Base-by-base conservation (phyloP, 1,139 yeast species). In the Debaryomyces sp. region DNA sequence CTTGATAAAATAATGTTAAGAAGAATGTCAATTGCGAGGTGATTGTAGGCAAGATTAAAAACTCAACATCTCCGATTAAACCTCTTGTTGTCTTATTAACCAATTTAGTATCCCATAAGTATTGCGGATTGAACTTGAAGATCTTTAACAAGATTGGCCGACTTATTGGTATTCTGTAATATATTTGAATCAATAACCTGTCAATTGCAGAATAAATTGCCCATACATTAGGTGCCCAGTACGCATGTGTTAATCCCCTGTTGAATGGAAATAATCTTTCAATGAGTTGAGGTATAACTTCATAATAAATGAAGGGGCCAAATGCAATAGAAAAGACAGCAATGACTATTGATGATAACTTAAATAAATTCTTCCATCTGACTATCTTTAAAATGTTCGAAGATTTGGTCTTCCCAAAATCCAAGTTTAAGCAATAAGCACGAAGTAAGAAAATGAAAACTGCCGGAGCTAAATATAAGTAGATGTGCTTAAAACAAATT, bases 171-270 rank as follows among this genome's bases (percentile, higher is more conserved):
- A 81, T 57, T 39, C 64, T 67, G 47, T 73, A 70, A 59, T 70
- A 78, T 18, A 79, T 59, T 52, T 78, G 75, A 26, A 90, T 82
- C 48, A 92, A 73, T 0, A 85, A 62, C 51, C 96, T 77, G 67
- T 94, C 99, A n/a, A 78, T 54, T 56, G 89, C 87, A 0, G 97
- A 89, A 66, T 94, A 94, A 10, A 94, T 59, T 0, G 99, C 97
- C 99, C 99, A 94, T 46, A 91, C 74, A 59, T 94, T 94, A 4
- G 99, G 99, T 0, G 99, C 99, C 99, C 99, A 94, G 69, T 95
- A 95, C 0, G 98, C 97, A 67, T 95, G 99, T 5, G 97, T 94
- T 36, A 95, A 76, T 1, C 99, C 99, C 62, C 99, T 79, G 45
- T 96, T 87, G 63, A 94, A 94, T 5, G 99, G 99, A 68, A 94